These are phyloP conservation scores for Nicotiana sylvestris DNA, from an alignment of 257 asterid species.

Conservation along the genomic window DNA sequence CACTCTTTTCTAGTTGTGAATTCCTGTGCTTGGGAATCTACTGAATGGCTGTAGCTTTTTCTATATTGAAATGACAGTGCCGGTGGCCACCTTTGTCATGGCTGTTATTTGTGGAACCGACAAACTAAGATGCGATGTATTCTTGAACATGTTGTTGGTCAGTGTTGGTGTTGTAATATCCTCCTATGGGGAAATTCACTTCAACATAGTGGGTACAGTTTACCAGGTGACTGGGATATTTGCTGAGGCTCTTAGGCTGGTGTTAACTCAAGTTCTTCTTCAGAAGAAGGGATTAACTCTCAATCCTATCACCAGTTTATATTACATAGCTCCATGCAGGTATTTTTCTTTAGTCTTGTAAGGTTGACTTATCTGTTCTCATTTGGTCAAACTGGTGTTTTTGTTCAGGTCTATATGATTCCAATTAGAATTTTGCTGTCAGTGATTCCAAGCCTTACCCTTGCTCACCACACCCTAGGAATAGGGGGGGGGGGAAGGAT, in stretches of 20 bases:
- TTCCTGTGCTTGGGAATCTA: conserved; percentile 8
- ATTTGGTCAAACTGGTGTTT: neutral
- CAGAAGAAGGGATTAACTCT: conserved; percentile 92
- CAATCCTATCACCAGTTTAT: conserved; percentile 91
- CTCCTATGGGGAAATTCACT: conserved; percentile 95
- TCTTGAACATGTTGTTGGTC: conserved; percentile 88
- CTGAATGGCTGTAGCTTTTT: conserved; percentile 9
- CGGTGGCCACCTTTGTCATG: conserved; percentile 94
- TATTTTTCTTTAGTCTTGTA: conserved; percentile 29
- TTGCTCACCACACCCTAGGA: neutral
- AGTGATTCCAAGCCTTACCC: neutral
- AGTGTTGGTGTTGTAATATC: conserved; percentile 93
- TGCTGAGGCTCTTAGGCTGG: conserved; percentile 97
- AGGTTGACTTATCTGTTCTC: conserved; percentile 9
- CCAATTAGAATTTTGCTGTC: neutral
- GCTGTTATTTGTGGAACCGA: conserved; percentile 95
- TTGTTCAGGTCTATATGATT: neutral
- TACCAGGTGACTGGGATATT: conserved; percentile 97
- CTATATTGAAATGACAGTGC: conserved; percentile 57
- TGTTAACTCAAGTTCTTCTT: conserved; percentile 93
- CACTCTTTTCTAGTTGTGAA: neutral
- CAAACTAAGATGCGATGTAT: conserved; percentile 79
- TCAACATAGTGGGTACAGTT: conserved; percentile 89
- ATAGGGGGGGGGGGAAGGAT: no score
- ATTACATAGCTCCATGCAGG: conserved; percentile 99